Evolutionary conservation across 306 rosid genomes (phyloP), one percentile per base, ranked within the genome.

Genomic region (Phaseolus lunatus): DNA sequence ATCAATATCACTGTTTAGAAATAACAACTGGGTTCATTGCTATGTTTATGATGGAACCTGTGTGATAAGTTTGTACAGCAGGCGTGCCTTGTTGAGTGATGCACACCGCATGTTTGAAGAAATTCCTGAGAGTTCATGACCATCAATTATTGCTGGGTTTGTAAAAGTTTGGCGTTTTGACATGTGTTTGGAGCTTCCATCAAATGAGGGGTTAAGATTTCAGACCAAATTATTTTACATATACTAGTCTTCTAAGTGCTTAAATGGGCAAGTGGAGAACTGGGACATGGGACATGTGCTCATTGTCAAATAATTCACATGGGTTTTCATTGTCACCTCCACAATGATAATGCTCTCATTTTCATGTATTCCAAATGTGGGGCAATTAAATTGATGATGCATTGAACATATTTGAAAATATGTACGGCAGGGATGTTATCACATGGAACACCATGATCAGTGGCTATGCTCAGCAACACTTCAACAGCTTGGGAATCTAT

Each of bases 381-480:
- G 23, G 84, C 77, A 43, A 78, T n/a, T n/a, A n/a, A n/a, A n/a
- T 92, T 67, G 79, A 76, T 43, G 90, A 88, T 80, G 97, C 89
- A 3, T 70, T 84, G 53, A 82, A 9, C 86, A 75, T 89, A 79
- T 92, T 92, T 41, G 82, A 80, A 77, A 72, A 73, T 44, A 75
- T 85, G 85, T 73, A 39, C 39, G 23, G 44, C 18, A 85, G 67
- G 83, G 96, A 90, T 76, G 85, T 56, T 57, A 82, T 92, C 27
- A 76, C 98, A 0, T 92, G 97, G 98, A 94, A 92, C 50, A 85
- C 98, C 80, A 87, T 92, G 95, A 89, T 94, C 22, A 86, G 87
- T 39, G 93, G 93, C 45, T 94, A 88, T 75, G 93, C 78, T 80
- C 97, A 7, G 85, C 95, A 0, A 92, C 97, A 53, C 86, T 88